Evolutionary conservation across 257 asterid species (phyloP), one percentile per base, ranked within the genome.

Genomic region (Gentiana dahurica): DNA sequence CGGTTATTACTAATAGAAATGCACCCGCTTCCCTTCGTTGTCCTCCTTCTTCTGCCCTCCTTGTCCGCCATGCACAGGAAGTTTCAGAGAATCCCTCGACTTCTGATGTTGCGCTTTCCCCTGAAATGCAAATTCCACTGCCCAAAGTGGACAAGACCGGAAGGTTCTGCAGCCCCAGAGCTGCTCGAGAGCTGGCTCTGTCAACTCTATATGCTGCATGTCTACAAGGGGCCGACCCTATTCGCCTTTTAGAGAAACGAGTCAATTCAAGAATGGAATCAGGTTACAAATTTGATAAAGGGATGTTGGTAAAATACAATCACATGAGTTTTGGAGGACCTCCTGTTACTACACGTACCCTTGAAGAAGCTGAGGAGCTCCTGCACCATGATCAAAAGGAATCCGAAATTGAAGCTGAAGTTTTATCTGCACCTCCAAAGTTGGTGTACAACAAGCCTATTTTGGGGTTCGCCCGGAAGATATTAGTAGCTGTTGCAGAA

Each of bases 291-390:
- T 79, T 91, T 67, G 85, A 87, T 68, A 75, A 68, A 57, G 77
- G 61, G 46, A 66, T 63, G 6, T 56, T 87, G 68, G 36, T 68
- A 77, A 79, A 76, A 55, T 91, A 91, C 57, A 82, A 91, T 62
- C 95, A 81, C 75, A 91, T 87, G 98, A 85, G 83, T 66, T 89
- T 86, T 73, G 97, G 95, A 70, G 97, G 95, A 11, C 95, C 96
- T 10, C 98, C 98, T 4, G 76, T 91, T 43, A 73, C 82, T 53
- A 53, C 77, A 2, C 75, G 75, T 46, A 78, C 96, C 0, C 6
- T 46, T 60, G 96, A 81, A 71, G 95, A 91, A 77, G 94, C 95
- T 13, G 76, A 85, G 70, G 77, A 73, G 63, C 77, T 87, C 50
- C 73, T 68, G 63, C 68, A 41, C 34, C 75, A 8, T 59, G 74